phyloP scores from a whole-genome alignment of 352 stramenopile species.

The Phytopythium delawarense region DNA sequence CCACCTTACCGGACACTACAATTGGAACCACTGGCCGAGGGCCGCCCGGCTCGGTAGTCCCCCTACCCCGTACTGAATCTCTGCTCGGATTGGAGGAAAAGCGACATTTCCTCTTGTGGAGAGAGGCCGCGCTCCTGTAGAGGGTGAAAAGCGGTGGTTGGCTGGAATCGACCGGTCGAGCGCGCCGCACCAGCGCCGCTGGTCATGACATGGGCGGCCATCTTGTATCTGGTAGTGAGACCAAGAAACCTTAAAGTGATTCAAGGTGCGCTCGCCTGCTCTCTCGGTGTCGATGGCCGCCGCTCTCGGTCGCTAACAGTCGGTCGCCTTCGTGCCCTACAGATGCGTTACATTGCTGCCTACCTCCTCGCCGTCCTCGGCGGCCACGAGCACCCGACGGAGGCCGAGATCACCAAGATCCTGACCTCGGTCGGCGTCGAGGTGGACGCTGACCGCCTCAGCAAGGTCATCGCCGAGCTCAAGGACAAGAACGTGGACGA shows the following conservation, averaged over 20 bases:
- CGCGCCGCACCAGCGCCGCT: background rate
- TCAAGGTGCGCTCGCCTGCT: conserved; percentile 60
- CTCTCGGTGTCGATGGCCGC: background rate
- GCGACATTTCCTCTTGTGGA: conserved; percentile 13
- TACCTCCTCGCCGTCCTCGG: conserved; percentile 95
- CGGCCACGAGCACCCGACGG: conserved; percentile 87
- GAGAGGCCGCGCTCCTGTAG: conserved; percentile 26
- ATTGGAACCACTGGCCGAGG: conserved; percentile 8
- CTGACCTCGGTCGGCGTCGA: conserved; percentile 89
- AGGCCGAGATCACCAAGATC: conserved; percentile 90
- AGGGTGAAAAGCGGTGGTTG: conserved; percentile 46
- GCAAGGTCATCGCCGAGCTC: conserved; percentile 74
- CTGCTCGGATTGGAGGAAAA: conserved; percentile 21
- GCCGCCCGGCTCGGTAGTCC: background rate
- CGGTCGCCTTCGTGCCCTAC: background rate
- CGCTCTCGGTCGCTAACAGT: background rate
- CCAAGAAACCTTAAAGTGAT: conserved; percentile 91
- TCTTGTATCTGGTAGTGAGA: conserved; percentile 89
- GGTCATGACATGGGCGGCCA: conserved; percentile 18
- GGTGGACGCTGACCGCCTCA: conserved; percentile 66
- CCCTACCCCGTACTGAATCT: background rate
- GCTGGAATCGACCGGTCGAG: conserved; percentile 20
- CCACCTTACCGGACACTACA: conserved; percentile 15
- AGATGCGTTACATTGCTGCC: conserved; percentile 97
- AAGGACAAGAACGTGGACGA: conserved; percentile 82